A percentile compares a stretch with the other conserved stretches of the same genome.
These are phyloP conservation scores for Colletotrichum orbiculare DNA, from an alignment of 2,329 filamentous ascomycete genomes.

Conservation along the genomic window DNA sequence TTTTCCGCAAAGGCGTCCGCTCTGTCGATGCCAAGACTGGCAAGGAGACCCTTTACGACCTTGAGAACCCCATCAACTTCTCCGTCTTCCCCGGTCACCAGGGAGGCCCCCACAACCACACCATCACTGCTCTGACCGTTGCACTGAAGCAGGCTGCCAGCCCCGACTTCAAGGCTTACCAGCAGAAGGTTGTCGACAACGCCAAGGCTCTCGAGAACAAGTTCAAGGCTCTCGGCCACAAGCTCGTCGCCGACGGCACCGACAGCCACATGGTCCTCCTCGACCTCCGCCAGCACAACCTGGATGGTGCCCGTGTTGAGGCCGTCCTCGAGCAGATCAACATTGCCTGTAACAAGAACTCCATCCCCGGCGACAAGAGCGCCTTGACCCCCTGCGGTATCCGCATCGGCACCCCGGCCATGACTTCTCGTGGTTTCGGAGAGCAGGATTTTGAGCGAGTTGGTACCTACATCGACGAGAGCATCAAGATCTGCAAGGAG, in stretches of 20 bases:
- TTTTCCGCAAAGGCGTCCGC: conserved; percentile 97
- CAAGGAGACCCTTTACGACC: conserved; percentile 89
- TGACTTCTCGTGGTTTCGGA: conserved; percentile 95
- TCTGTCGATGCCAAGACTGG: conserved; percentile 90
- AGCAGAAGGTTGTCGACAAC: conserved; percentile 91
- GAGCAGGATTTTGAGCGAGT: conserved; percentile 93
- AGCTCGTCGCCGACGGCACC: conserved; percentile 93
- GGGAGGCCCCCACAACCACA: conserved; percentile 99
- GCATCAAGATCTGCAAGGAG: conserved; percentile 90
- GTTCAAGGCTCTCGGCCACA: conserved; percentile 90
- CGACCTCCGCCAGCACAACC: conserved; percentile 85
- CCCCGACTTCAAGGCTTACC: conserved; percentile 93
- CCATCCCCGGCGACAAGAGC: conserved; percentile 96
- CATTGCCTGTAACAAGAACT: conserved; percentile 99
- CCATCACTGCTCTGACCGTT: conserved; percentile 95
- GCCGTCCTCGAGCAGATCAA: conserved; percentile 97
- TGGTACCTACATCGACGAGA: conserved; percentile 86
- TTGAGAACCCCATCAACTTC: conserved; percentile 97
- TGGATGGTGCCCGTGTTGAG: conserved; percentile 96
- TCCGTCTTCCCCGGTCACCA: conserved; percentile 99
- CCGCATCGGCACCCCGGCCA: conserved; percentile 95
- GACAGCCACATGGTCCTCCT: conserved; percentile 98
- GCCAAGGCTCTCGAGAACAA: conserved; percentile 89
- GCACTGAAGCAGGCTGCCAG: conserved; percentile 93
- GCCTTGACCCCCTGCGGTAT: conserved; percentile 94